Percentiles rank a stretch among this genome's conserved stretches.
Evolutionary conservation across 176 grass and related monocot genomes (phyloP).

Genomic region (Ampelocalamus luodianensis): DNA sequence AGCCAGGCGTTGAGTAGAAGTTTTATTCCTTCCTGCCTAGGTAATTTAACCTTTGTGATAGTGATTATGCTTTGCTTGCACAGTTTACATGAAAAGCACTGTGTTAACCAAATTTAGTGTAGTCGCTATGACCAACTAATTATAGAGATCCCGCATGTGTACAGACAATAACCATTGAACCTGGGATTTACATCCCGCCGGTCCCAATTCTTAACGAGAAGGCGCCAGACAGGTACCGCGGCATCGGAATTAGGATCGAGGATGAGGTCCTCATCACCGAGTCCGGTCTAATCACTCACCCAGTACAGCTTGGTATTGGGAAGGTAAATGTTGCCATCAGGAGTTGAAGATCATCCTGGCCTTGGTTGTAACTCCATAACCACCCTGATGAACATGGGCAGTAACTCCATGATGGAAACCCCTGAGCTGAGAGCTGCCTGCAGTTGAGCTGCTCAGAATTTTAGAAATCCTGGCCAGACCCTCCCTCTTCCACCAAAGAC

Average conservation of each 20-base stretch:
- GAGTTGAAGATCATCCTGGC: too few relatives aligned
- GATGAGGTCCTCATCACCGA: conserved; percentile 95
- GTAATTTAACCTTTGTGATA: background rate
- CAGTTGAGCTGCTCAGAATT: conserved; percentile 6
- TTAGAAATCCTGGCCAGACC: background rate
- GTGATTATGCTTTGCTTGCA: background rate
- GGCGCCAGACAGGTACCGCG: conserved; percentile 65
- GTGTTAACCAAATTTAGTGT: background rate
- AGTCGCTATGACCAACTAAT: background rate
- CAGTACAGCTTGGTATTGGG: too few relatives aligned
- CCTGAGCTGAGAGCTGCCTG: conserved; percentile 48
- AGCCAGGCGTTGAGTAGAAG: conserved; percentile 73
- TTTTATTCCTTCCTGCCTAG: background rate
- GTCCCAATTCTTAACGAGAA: conserved; percentile 58
- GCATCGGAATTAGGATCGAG: conserved; percentile 89
- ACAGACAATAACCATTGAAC: conserved; percentile 93
- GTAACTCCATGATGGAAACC: conserved; percentile 13
- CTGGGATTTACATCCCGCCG: conserved; percentile 78
- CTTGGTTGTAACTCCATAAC: conserved; percentile 60
- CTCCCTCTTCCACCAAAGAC: background rate
- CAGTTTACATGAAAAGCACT: background rate
- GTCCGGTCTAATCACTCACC: conserved; percentile 32
- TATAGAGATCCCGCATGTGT: background rate
- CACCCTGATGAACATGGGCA: conserved; percentile 62
- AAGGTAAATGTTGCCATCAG: too few relatives aligned